These are phyloP conservation scores for Cercis canadensis DNA, from an alignment of 306 rosid genomes.

Conservation along the genomic window DNA sequence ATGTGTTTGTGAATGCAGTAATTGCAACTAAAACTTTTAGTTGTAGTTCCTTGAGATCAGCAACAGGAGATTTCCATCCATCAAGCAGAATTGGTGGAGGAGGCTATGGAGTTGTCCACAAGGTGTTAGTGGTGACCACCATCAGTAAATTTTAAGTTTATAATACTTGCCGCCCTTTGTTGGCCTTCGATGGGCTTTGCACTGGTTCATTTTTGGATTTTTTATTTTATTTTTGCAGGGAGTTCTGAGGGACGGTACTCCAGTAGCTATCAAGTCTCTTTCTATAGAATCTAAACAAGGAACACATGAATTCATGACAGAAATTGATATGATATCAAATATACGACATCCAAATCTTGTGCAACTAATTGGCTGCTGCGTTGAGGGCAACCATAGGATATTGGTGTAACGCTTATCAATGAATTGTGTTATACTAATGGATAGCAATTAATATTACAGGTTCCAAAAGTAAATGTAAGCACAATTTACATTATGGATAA, in stretches of 20 bases:
- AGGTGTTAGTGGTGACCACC: slow-evolving; percentile 50
- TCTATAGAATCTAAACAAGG: slow-evolving; percentile 88
- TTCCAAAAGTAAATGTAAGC: no score
- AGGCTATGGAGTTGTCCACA: slow-evolving; percentile 92
- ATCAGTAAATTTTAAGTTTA: background rate
- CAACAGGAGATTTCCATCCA: slow-evolving; percentile 78
- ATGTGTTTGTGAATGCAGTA: slow-evolving; percentile 51
- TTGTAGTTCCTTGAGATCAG: slow-evolving; percentile 81
- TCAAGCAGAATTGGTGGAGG: slow-evolving; percentile 84
- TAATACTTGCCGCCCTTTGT: slow-evolving; percentile 1
- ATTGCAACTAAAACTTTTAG: slow-evolving; percentile 57
- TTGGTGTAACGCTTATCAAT: slow-evolving; percentile 56
- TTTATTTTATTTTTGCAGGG: slow-evolving; percentile 36
- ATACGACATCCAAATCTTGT: slow-evolving; percentile 85
- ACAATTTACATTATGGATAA: slow-evolving; percentile 14
- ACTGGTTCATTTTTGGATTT: background rate
- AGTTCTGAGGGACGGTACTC: no score
- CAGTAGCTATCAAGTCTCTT: no score
- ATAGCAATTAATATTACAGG: no score
- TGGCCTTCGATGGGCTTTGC: slow-evolving; percentile 16
- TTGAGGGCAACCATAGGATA: slow-evolving; percentile 71
- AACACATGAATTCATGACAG: slow-evolving; percentile 79
- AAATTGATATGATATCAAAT: slow-evolving; percentile 68
- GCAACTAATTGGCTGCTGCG: slow-evolving; percentile 80
- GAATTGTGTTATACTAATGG: slow-evolving; percentile 34